These are phyloP conservation scores for Starmerella bombicola DNA, from an alignment of 805 yeast species.

Conservation along the genomic window DNA sequence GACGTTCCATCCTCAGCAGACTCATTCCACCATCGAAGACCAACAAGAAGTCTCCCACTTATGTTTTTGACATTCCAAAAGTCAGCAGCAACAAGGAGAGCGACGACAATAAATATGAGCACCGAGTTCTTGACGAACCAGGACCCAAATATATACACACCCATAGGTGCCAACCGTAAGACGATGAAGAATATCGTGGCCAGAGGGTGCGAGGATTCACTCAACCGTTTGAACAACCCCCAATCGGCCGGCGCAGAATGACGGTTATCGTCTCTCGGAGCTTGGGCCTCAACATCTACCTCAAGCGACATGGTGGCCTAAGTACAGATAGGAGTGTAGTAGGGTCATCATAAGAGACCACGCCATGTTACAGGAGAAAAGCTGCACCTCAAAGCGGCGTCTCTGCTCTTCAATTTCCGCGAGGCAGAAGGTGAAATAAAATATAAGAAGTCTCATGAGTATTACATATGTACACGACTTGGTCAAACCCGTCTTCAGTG, in stretches of 20 bases:
- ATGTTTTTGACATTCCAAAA: slow-evolving; percentile 91
- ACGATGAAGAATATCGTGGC: slow-evolving; percentile 54
- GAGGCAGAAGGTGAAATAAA: too few relatives aligned
- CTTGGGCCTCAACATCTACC: slow-evolving; percentile 15
- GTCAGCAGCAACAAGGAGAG: slow-evolving; percentile 71
- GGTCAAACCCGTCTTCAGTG: too few relatives aligned
- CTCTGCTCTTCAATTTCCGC: too few relatives aligned
- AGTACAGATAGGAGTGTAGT: not conserved
- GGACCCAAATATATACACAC: slow-evolving; percentile 58
- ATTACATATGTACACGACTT: too few relatives aligned
- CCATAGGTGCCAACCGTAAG: slow-evolving; percentile 49
- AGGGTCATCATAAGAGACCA: too few relatives aligned
- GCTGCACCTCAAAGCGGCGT: too few relatives aligned
- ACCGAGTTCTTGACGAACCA: slow-evolving; percentile 45
- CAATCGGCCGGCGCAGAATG: slow-evolving; percentile 16
- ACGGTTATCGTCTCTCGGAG: slow-evolving; percentile 1
- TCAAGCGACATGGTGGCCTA: slow-evolving; percentile 14
- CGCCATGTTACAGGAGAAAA: too few relatives aligned
- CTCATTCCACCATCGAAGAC: slow-evolving; percentile 93
- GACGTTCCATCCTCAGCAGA: slow-evolving; percentile 50
- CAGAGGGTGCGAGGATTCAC: slow-evolving; percentile 72
- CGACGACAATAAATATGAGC: slow-evolving; percentile 63
- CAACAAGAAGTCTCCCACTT: slow-evolving; percentile 79
- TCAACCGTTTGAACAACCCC: slow-evolving; percentile 37
- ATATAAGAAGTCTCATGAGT: too few relatives aligned